These are phyloP conservation scores for Cutaneotrichosporon sp. DNA, from an alignment of 1,284 basidiomycete species.

Conservation along the genomic window DNA sequence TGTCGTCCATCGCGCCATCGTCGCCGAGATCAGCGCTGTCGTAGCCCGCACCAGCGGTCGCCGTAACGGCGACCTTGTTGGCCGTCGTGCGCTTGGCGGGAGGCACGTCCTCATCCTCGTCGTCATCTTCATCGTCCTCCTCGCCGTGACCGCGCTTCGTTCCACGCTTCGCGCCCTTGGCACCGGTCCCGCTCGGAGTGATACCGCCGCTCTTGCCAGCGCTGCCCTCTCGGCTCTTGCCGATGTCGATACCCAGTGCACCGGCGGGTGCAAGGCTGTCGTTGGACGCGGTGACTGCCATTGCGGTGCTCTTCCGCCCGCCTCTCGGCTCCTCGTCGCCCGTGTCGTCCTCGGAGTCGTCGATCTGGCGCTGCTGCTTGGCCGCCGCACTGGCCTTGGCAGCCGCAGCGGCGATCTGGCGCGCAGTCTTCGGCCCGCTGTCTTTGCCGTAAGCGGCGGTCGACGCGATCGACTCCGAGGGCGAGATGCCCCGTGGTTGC, in stretches of 20 bases:
- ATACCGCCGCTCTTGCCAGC: slow-evolving; percentile 18
- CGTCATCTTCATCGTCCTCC: slow-evolving; percentile 42
- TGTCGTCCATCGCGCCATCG: slow-evolving; percentile 39
- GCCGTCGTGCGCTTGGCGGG: slow-evolving; percentile 25
- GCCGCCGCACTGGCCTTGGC: slow-evolving; percentile 34
- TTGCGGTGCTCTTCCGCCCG: slow-evolving; percentile 25
- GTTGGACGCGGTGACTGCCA: slow-evolving; percentile 29
- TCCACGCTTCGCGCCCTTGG: slow-evolving; percentile 14
- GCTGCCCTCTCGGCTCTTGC: slow-evolving; percentile 21
- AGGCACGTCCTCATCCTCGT: slow-evolving; percentile 36
- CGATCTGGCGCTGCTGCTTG: slow-evolving; percentile 28
- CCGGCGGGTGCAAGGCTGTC: slow-evolving; percentile 31
- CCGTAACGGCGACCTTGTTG: slow-evolving; percentile 18
- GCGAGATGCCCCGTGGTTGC: slow-evolving; percentile 41
- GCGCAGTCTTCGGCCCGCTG: slow-evolving; percentile 40
- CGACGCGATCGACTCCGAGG: slow-evolving; percentile 48
- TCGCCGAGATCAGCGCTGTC: slow-evolving; percentile 49
- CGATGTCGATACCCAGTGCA: slow-evolving; percentile 26
- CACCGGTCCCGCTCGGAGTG: slow-evolving; percentile 6
- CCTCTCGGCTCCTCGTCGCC: slow-evolving; percentile 24
- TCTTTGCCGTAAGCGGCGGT: slow-evolving; percentile 39
- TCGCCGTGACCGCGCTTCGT: slow-evolving; percentile 35
- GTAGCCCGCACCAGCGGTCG: slow-evolving; percentile 8
- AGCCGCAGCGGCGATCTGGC: slow-evolving; percentile 49
- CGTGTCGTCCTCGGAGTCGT: slow-evolving; percentile 43